phyloP scores from a whole-genome alignment of 495 filamentous ascomycete genomes.

The Delitschia confertaspora region DNA sequence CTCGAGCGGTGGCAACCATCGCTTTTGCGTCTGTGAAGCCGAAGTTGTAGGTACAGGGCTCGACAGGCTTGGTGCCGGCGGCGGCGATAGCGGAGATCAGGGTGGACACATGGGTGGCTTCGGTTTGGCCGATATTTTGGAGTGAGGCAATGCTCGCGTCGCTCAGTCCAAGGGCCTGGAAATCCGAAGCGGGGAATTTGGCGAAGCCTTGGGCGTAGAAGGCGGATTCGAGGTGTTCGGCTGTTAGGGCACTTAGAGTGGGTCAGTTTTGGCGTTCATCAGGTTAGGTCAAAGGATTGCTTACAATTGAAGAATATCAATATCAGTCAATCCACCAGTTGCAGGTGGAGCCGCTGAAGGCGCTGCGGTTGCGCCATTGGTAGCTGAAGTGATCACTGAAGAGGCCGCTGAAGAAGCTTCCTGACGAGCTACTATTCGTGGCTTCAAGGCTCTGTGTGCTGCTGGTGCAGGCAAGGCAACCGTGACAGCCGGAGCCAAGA shows the following conservation, averaged over 20 bases:
- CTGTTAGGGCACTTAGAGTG: constrained; percentile 47
- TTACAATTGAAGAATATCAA: constrained; percentile 67
- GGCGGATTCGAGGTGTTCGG: constrained; percentile 54
- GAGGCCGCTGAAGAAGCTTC: constrained; percentile 1
- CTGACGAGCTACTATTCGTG: constrained; percentile 9
- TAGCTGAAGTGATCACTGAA: constrained; percentile 6
- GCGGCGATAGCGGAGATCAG: constrained; percentile 47
- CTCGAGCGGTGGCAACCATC: constrained; percentile 52
- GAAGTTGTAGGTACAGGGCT: constrained; percentile 55
- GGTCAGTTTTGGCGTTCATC: constrained; percentile 9
- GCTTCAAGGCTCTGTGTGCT: neutral
- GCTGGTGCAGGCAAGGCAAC: constrained; percentile 9
- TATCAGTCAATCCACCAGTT: constrained; percentile 46
- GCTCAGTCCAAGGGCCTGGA: constrained; percentile 46
- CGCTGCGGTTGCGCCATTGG: constrained; percentile 3
- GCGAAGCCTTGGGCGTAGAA: constrained; percentile 57
- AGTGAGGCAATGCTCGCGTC: constrained; percentile 43
- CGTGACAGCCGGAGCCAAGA: constrained; percentile 18
- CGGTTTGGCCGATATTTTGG: constrained; percentile 44
- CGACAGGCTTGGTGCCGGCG: constrained; percentile 47
- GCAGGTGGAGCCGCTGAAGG: constrained; percentile 27
- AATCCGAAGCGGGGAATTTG: constrained; percentile 51
- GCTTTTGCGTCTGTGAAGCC: constrained; percentile 48
- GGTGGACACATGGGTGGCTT: constrained; percentile 49
- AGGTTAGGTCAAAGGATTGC: constrained; percentile 20